Conservation (phyloP, 768 basidiomycete genomes). For the Lactarius akahatsu region DNA sequence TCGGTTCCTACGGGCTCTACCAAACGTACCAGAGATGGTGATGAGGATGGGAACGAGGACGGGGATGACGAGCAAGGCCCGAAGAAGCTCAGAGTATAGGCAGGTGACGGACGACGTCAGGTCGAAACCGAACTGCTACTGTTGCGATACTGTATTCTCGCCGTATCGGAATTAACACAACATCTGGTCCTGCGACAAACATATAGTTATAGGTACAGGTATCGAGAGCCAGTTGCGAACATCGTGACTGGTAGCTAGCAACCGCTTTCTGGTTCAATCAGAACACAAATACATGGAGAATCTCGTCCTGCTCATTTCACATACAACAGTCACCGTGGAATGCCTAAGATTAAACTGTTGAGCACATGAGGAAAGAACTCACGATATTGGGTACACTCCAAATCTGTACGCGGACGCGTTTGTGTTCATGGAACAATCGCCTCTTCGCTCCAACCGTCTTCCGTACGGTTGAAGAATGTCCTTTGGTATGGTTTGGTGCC, state of each 20-base stretch:
- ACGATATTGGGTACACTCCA: constrained; percentile 1
- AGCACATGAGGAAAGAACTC: not conserved
- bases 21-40: constrained; percentile 16
- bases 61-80: constrained; percentile 11
- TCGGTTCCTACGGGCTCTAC: not conserved
- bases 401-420: not conserved
- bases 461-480: constrained; percentile 50
- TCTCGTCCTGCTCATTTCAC: not conserved
- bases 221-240: not conserved
- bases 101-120: not conserved
- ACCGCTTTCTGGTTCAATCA: not conserved
- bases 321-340: not conserved
- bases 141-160: constrained; percentile 7
- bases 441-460: constrained; percentile 55
- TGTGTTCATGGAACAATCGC: constrained; percentile 57
- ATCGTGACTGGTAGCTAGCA: constrained; percentile 4
- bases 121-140: not conserved
- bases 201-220: constrained; percentile 4
- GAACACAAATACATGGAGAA: constrained; percentile 8
- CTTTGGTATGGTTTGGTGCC: constrained; percentile 56
- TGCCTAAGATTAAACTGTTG: not conserved
- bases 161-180: constrained; percentile 2
- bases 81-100: constrained; percentile 23
- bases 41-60: constrained; percentile 4
- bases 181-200: constrained; percentile 11